These are phyloP conservation scores for Paracamarosporium sp. DNA, from an alignment of 2,329 filamentous ascomycete genomes.

Conservation along the genomic window DNA sequence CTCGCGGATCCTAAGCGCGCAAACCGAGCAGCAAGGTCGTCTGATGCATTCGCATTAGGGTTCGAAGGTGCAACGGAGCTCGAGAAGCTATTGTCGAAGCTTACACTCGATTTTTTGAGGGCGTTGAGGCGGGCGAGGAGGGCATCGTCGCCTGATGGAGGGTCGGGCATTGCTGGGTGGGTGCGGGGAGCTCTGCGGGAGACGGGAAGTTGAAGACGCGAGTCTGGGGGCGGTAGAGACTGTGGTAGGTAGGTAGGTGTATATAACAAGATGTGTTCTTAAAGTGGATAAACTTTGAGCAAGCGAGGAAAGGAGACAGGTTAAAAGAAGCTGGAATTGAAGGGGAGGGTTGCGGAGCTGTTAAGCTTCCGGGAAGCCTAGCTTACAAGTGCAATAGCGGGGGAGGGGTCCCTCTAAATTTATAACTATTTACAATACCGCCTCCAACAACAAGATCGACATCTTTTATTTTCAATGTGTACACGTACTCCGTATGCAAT, in stretches of 20 bases:
- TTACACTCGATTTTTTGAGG: slow-evolving; percentile 53
- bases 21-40: slow-evolving; percentile 47
- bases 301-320: background rate
- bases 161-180: slow-evolving; percentile 20
- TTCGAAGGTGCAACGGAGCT: slow-evolving; percentile 21
- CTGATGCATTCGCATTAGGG: slow-evolving; percentile 11
- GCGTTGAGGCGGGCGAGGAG: slow-evolving; percentile 58
- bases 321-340: background rate
- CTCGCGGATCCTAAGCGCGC: slow-evolving; percentile 41
- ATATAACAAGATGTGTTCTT: background rate
- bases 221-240: background rate
- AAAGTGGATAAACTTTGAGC: background rate
- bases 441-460: background rate
- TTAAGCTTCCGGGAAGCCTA: slow-evolving; percentile 1
- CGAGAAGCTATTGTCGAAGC: slow-evolving; percentile 32
- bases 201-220: background rate
- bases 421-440: background rate
- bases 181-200: background rate
- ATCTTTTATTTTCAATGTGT: background rate
- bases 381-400: background rate
- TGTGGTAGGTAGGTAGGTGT: background rate
- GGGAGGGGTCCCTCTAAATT: background rate
- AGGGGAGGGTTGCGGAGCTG: background rate
- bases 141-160: slow-evolving; percentile 42
- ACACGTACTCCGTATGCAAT: background rate